Evolutionary conservation across 2,329 filamentous ascomycete species (phyloP).

Genomic region (Colletotrichum salicis): DNA sequence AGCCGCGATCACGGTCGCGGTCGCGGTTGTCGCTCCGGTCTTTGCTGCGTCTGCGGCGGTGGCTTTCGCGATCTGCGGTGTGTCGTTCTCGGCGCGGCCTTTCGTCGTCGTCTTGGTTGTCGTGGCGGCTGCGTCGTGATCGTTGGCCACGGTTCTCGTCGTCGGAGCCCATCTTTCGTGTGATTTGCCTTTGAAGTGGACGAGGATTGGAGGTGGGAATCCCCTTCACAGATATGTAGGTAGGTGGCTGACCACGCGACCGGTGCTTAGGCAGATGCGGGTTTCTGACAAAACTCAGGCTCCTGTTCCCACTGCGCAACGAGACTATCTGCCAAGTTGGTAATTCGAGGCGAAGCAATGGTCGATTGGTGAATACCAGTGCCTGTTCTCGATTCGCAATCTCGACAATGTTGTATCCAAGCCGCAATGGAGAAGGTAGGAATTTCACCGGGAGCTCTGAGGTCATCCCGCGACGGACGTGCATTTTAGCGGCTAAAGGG

Average conservation of each 20-base stretch:
- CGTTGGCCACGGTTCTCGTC: conserved; percentile 25
- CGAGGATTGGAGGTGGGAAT: too few relatives aligned
- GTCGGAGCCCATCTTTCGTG: conserved; percentile 27
- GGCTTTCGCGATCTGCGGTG: conserved; percentile 3
- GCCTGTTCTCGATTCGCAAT: not conserved
- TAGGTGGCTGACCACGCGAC: too few relatives aligned
- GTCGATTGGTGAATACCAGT: not conserved
- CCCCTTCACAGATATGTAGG: not conserved
- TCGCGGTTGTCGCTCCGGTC: not conserved
- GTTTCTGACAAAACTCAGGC: not conserved
- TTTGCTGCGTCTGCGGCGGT: not conserved
- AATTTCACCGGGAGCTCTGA: conserved; percentile 2
- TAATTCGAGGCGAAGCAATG: not conserved
- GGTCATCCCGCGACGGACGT: conserved; percentile 21
- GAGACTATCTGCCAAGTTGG: not conserved
- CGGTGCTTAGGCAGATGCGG: not conserved
- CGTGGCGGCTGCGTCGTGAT: conserved; percentile 18
- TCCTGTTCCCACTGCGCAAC: not conserved
- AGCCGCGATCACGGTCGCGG: conserved; percentile 8
- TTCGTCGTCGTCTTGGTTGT: conserved; percentile 14
- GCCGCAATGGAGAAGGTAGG: not conserved
- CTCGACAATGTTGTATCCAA: not conserved
- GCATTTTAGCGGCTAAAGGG: not conserved
- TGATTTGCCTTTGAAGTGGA: not conserved
- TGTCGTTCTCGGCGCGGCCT: conserved; percentile 24